Conservation (phyloP, 192 early-diverging fungal genomes). For the Coemansia sp. region DNA sequence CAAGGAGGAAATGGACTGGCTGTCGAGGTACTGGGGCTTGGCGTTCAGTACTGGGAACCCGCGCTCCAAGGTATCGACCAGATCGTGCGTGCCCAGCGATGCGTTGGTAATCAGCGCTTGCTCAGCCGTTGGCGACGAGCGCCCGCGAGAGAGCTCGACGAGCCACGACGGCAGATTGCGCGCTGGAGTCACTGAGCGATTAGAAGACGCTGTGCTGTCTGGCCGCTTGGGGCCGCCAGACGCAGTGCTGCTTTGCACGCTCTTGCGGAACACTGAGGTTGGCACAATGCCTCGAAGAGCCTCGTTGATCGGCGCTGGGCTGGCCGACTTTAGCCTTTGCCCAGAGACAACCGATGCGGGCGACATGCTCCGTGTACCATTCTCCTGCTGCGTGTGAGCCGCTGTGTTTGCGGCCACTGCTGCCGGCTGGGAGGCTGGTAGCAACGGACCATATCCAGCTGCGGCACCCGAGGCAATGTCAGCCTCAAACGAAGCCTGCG, state of each 20-base stretch:
- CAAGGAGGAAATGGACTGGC: conserved; percentile 48
- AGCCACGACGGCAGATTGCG: conserved; percentile 52
- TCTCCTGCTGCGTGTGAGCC: neutral
- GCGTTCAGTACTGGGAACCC: conserved; percentile 40
- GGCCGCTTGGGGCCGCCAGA: conserved; percentile 20
- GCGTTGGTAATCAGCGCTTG: conserved; percentile 18
- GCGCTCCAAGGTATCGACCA: conserved; percentile 46
- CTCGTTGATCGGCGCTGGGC: conserved; percentile 52
- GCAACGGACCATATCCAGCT: neutral
- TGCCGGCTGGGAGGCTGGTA: neutral
- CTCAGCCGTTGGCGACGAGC: conserved; percentile 23
- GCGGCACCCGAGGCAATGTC: neutral
- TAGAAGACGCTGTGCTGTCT: conserved; percentile 31
- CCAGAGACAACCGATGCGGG: neutral
- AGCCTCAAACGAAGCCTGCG: neutral
- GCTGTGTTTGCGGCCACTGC: neutral
- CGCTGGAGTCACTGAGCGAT: conserved; percentile 43
- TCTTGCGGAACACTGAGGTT: conserved; percentile 57
- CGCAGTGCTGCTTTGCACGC: conserved; percentile 28
- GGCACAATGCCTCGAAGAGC: conserved; percentile 56
- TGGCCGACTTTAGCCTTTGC: conserved; percentile 31
- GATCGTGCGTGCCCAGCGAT: conserved; percentile 37
- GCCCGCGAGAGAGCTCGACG: conserved; percentile 50
- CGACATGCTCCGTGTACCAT: neutral
- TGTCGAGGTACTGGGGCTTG: conserved; percentile 23